Conservation (phyloP, 2,329 filamentous ascomycete species). For the Hypocrella siamensis region DNA sequence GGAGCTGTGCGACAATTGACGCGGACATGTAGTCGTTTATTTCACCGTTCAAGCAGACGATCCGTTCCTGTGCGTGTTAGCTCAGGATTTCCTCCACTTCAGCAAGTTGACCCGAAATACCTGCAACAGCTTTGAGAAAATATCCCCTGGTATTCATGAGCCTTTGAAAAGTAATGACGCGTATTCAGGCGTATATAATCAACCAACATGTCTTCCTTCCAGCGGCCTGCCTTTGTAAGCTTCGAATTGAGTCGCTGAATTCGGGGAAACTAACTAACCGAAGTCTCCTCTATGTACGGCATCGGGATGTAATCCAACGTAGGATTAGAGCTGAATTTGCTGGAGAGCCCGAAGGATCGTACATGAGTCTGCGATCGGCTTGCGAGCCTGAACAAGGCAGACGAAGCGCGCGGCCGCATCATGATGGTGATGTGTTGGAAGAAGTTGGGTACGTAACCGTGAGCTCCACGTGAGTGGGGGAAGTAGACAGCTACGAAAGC, state of each 20-base stretch:
- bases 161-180: no score
- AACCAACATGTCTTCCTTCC: conserved; percentile 62
- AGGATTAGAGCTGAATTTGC: conserved; percentile 12
- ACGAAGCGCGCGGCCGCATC: conserved; percentile 14
- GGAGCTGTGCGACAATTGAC: conserved; percentile 86
- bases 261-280: conserved; percentile 14
- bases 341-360: conserved; percentile 28
- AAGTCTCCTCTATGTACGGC: conserved; percentile 38
- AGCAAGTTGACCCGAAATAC: conserved; percentile 29
- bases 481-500: no score
- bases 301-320: conserved; percentile 32
- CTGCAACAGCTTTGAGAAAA: conserved; percentile 67
- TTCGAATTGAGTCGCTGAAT: no score
- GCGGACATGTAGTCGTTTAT: conserved; percentile 85
- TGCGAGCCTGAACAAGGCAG: conserved; percentile 12
- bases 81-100: no score
- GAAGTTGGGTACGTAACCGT: no score
- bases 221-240: conserved; percentile 40
- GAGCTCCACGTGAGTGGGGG: no score
- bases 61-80: conserved; percentile 52
- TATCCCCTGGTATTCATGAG: conserved; percentile 44
- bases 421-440: conserved; percentile 10
- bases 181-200: not conserved
- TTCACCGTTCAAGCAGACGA: conserved; percentile 81
- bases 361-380: conserved; percentile 17